Percentiles rank a stretch among this genome's conserved stretches.
Conservation (phyloP, 495 filamentous ascomycete genomes). For the Diplogelasinospora grovesii region DNA sequence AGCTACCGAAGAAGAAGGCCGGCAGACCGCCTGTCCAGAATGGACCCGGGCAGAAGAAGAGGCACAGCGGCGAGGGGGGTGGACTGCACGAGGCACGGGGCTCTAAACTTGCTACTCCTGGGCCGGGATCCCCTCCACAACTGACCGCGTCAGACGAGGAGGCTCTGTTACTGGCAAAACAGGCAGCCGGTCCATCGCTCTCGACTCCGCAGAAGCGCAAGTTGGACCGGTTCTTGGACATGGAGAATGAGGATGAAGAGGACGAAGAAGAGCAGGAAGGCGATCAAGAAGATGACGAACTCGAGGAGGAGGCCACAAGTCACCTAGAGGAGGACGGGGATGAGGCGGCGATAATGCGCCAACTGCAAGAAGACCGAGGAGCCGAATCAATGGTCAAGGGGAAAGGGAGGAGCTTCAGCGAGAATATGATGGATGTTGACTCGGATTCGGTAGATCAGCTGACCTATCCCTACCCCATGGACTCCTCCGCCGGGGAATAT, state of each 20-base stretch:
- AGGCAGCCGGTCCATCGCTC: conserved; percentile 23
- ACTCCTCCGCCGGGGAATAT: not conserved
- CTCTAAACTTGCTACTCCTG: not conserved
- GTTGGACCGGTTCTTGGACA: conserved; percentile 3
- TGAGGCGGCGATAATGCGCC: too few species aligned
- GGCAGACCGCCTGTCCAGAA: too few species aligned
- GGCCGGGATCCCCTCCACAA: not conserved
- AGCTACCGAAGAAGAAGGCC: conserved; percentile 6
- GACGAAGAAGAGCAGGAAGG: conserved; percentile 2
- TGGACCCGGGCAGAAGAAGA: too few species aligned
- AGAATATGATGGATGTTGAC: not conserved
- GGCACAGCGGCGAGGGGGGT: conserved; percentile 2
- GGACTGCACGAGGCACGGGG: conserved; percentile 8
- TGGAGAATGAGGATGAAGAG: too few species aligned
- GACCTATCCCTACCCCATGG: not conserved
- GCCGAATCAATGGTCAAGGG: too few species aligned
- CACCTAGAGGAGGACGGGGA: too few species aligned
- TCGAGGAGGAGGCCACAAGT: too few species aligned
- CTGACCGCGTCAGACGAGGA: conserved; percentile 7
- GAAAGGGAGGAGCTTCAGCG: too few species aligned
- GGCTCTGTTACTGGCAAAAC: conserved; percentile 11
- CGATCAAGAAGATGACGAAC: conserved; percentile 17
- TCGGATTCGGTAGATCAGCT: conserved; percentile 6
- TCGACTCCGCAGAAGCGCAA: conserved; percentile 28
- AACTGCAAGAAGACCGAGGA: too few species aligned